Evolutionary conservation across 2,329 filamentous ascomycete genomes (phyloP), one percentile per base, ranked within the genome.

Genomic region (Alternaria gaisen): DNA sequence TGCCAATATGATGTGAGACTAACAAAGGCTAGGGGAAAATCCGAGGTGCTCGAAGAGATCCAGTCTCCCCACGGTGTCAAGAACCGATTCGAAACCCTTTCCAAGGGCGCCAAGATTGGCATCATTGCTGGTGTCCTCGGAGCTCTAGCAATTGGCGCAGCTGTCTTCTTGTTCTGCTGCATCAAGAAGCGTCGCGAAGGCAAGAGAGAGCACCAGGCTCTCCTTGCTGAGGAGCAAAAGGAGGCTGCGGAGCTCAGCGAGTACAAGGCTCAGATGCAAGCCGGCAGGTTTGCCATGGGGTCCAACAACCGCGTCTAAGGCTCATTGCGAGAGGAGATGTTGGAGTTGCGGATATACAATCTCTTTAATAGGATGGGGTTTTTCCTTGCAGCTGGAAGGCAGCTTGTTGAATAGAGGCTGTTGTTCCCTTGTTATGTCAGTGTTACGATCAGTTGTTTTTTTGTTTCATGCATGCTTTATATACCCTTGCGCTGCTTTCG

Each of bases 171-270:
- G 32, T 78, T 79, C 68, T 80, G 67, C 71, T 80, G 75, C 72
- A 69, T 80, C 69, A 76, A 77, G 68, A 76, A 79, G 64, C 75
- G 77, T 46, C 77, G 76, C 50, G 73, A 71, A 2, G 79, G 79
- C 42, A 72, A 68, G 53, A 69, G 63, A 24, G 78, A 79, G 53
- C 70, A 72, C 53, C 71, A 71, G 26, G 72, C 72, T 3, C 69
- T 73, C 34, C 63, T 76, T n/a, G 76, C 77, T 1, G 60, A 69
- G 47, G 66, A 75, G 61, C 64, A 77, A 59, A 79, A 79, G 66
- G 77, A 80, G 61, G 72, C 73, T n/a, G 71, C 74, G 14, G 75
- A 79, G 56, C 69, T 77, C 47, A 66, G 70, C 48, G 66, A 72
- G 53, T 77, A 76, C 65, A 76, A 72, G 65, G 52, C 63, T 41